A percentile compares a stretch with the other conserved stretches of the same genome.
phyloP scores from a whole-genome alignment of 306 rosid species.

The Glycine latifolia region DNA sequence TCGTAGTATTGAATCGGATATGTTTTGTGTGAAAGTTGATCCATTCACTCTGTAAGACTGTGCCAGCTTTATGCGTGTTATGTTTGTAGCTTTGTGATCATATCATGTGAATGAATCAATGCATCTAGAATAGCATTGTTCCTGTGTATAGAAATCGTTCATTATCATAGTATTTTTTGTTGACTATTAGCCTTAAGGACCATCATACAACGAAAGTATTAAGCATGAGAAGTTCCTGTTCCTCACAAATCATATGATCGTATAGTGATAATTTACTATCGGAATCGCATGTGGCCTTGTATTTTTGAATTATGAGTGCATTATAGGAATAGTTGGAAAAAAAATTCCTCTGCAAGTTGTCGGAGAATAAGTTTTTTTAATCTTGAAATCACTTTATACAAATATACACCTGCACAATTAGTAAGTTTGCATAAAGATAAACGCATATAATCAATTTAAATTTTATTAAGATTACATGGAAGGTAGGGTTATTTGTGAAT shows the following conservation, averaged over 20 bases:
- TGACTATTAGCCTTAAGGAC: not conserved
- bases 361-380: too few relatives aligned
- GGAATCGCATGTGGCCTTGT: not conserved
- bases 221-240: not conserved
- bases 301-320: not conserved
- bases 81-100: conserved; percentile 5
- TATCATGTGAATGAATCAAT: not conserved
- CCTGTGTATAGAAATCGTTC: not conserved
- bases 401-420: not conserved
- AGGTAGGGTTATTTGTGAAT: too few relatives aligned
- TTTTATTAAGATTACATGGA: too few relatives aligned
- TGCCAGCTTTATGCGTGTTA: conserved; percentile 1
- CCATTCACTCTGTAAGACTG: not conserved
- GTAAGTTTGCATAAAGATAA: too few relatives aligned
- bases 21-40: conserved; percentile 20
- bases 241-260: not conserved
- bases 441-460: too few relatives aligned
- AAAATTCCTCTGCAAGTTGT: too few relatives aligned
- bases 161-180: not conserved
- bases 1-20: not conserved
- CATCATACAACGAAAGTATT: not conserved
- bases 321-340: not conserved
- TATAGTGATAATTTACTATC: not conserved
- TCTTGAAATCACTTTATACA: not conserved
- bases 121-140: not conserved